These are phyloP conservation scores for Kwoniella botswanensis DNA, from an alignment of 768 basidiomycete species.

Conservation along the genomic window DNA sequence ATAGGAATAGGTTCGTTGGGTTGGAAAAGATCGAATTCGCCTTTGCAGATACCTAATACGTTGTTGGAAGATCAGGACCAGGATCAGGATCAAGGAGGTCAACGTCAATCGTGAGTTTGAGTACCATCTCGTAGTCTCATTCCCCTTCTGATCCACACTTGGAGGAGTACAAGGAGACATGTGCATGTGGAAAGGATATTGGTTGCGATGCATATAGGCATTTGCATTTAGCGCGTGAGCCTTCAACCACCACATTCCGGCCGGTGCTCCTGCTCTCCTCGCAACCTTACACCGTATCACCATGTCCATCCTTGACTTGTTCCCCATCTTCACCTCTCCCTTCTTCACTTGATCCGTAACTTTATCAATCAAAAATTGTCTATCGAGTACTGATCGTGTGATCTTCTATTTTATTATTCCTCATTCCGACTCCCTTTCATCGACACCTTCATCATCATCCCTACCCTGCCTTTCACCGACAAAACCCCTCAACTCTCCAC, in stretches of 20 bases:
- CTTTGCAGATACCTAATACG: conserved; percentile 3
- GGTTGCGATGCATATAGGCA: neutral
- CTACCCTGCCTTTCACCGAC: neutral
- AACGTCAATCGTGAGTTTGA: neutral
- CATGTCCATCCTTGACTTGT: neutral
- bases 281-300: neutral
- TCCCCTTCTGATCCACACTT: neutral
- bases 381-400: neutral
- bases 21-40: conserved; percentile 7
- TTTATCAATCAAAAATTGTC: neutral
- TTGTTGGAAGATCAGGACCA: neutral
- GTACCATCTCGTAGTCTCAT: neutral
- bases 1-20: neutral
- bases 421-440: neutral
- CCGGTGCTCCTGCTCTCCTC: neutral
- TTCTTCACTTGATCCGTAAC: neutral
- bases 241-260: neutral
- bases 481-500: neutral
- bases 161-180: neutral
- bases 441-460: neutral
- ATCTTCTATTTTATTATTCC: neutral
- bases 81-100: neutral
- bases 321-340: neutral
- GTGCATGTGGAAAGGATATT: neutral
- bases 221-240: neutral